Evolutionary conservation across 345 rosid genomes (phyloP).

Genomic region (Gossypium ekmanianum): DNA sequence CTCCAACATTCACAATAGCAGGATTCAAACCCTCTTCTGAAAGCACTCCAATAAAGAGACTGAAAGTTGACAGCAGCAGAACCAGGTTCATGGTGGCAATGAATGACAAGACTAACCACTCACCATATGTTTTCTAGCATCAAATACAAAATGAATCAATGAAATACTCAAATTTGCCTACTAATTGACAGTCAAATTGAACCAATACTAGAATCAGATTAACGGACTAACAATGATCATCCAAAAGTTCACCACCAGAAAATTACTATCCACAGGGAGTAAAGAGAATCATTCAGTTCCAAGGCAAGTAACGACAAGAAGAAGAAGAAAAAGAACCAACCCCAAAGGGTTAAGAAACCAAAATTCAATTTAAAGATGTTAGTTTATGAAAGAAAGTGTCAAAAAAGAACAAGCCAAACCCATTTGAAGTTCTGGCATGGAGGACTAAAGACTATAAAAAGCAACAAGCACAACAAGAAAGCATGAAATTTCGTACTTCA

Average conservation of each 20-base stretch:
- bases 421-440: slow-evolving; percentile 12
- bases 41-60: slow-evolving; percentile 32
- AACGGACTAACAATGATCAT: background rate
- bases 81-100: slow-evolving; percentile 39
- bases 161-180: background rate
- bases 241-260: background rate
- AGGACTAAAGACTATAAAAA: slow-evolving; percentile 8
- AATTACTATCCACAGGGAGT: background rate
- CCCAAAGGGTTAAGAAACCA: background rate
- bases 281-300: background rate
- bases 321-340: background rate
- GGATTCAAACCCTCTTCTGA: slow-evolving; percentile 43
- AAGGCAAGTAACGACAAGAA: slow-evolving; percentile 8
- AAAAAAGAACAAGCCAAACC: slow-evolving; percentile 4
- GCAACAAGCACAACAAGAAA: slow-evolving; percentile 1
- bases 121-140: slow-evolving; percentile 29
- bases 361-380: slow-evolving; percentile 5
- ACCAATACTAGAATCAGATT: background rate
- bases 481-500: slow-evolving; percentile 15
- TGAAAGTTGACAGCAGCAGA: slow-evolving; percentile 33
- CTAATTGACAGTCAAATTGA: background rate
- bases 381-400: background rate
- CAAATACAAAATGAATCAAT: background rate
- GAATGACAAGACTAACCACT: slow-evolving; percentile 19
- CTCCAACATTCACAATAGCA: slow-evolving; percentile 52